Evolutionary conservation across 768 basidiomycete genomes (phyloP), one percentile per base, ranked within the genome.

Genomic region (Amanita rimosa): DNA sequence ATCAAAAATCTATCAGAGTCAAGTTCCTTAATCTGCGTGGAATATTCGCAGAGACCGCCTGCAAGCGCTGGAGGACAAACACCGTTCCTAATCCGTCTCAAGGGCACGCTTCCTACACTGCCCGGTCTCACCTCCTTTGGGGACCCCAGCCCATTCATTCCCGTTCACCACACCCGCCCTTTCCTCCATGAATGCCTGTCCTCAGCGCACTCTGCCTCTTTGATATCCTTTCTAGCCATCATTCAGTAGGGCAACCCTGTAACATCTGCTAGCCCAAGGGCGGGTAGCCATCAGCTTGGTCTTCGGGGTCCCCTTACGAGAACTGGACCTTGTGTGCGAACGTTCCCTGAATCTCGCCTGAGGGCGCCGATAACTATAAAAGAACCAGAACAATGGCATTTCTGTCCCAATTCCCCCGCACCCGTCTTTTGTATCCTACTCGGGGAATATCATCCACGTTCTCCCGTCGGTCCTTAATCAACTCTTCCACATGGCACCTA

Each of bases 71-170:
- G 9, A 35, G 40, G 5, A 49, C 38, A 49, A 49, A 43, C 48
- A 43, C 48, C 4, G 6, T 49, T 34, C 48, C 48, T 36, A 49
- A 49, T 49, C 38, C 24, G 47, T 41, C 22, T 39, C 1, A 39
- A 43, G 13, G 38, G 17, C 47, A 48, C 11, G 17, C 19, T n/a
- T 48, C 27, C 36, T 24, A 11, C 44, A 16, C 44, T 19, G n/a
- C 36, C 46, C 22, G 17, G n/a, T 16, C 17, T 21, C 34, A 10
- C 22, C 11, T 4, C n/a, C n/a, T n/a, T n/a, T n/a, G 11, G 6
- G 21, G 46, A 39, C 37, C 47, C 38, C 47, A 33, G 4, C n/a
- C n/a, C 9, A 9, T 26, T 35, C 24, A 14, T 22, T 46, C 36
- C 31, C 17, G 17, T n/a, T 21, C 11, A n/a, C n/a, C n/a, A n/a